Evolutionary conservation across 2,329 filamentous ascomycete species (phyloP), one percentile per base, ranked within the genome.

Genomic region (Mycocentrospora acerina): DNA sequence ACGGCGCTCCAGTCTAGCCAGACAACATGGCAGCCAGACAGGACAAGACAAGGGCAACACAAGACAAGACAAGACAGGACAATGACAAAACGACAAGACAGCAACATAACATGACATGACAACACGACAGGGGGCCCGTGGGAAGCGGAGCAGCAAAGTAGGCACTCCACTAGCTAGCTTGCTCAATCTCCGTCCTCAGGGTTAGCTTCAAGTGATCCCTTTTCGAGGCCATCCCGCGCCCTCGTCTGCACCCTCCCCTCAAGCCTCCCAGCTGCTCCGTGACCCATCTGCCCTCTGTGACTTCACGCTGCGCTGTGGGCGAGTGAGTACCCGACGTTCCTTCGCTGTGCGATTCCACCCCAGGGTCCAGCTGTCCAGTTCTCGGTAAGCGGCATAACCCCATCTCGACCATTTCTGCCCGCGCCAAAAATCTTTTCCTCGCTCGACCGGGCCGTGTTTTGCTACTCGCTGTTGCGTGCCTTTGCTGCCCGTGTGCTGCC

Each of bases 391-490:
- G 50, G 53, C 57, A 49, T 42, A 27, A 40, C 40, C 46, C 40
- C 29, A 36, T 44, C 46, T 34, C 40, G 33, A 42, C 44, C 50
- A 51, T 54, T 41, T 63, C 56, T 53, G 53, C 60, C 39, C 57
- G 45, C 52, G 55, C 53, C 55, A 61, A 64, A 64, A 64, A 60
- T 46, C 49, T 57, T 64, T 62, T 64, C 57, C 34, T 52, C 53
- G 47, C 40, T 42, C 46, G n/a, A n/a, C n/a, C n/a, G n/a, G n/a
- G n/a, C n/a, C n/a, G n/a, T n/a, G n/a, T n/a, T n/a, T n/a, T n/a
- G n/a, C n/a, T n/a, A n/a, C n/a, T n/a, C n/a, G n/a, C 57, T 52
- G 59, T 57, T 59, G 58, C 53, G 48, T 56, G 42, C 51, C 46
- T 46, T 55, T 46, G 48, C 44, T 42, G 33, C 53, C 42, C 55